Percentiles rank a stretch among this genome's conserved stretches.
Evolutionary conservation across 148 eudicot genomes (phyloP).

Genomic region (Gaultheria prostrata): DNA sequence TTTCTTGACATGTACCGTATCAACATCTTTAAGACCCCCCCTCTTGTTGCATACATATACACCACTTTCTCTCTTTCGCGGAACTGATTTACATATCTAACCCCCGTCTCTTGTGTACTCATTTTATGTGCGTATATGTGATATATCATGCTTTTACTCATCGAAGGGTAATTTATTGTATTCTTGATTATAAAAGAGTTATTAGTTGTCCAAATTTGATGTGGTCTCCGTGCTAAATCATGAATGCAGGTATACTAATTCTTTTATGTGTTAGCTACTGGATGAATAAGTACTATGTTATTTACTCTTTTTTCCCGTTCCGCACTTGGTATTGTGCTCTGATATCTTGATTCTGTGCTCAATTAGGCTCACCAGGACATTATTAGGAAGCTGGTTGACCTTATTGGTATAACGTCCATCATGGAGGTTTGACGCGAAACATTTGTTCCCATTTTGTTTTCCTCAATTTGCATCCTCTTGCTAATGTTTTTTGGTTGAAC

Average conservation of each 20-base stretch:
- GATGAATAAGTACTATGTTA: background rate
- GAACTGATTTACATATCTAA: background rate
- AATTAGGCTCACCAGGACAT: constrained; percentile 72
- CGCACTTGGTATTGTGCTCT: background rate
- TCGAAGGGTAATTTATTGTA: background rate
- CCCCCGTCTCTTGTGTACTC: background rate
- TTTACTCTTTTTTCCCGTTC: background rate
- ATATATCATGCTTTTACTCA: background rate
- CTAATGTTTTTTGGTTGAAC: constrained; percentile 24
- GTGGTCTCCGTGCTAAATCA: background rate
- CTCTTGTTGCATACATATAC: background rate
- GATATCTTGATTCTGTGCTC: constrained; percentile 19
- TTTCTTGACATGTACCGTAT: background rate
- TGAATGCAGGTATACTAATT: background rate
- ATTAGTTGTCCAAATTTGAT: background rate
- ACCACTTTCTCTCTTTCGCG: background rate
- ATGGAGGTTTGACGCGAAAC: constrained; percentile 74
- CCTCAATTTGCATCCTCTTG: constrained; percentile 18
- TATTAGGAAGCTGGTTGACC: constrained; percentile 73
- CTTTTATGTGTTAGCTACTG: background rate
- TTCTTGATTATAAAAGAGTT: background rate
- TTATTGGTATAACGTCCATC: constrained; percentile 91
- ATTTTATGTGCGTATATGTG: background rate
- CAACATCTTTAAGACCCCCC: background rate
- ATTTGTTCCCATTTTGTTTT: background rate